Conservation (phyloP, 2,329 filamentous ascomycete species). For the Coleophoma cylindrospora region DNA sequence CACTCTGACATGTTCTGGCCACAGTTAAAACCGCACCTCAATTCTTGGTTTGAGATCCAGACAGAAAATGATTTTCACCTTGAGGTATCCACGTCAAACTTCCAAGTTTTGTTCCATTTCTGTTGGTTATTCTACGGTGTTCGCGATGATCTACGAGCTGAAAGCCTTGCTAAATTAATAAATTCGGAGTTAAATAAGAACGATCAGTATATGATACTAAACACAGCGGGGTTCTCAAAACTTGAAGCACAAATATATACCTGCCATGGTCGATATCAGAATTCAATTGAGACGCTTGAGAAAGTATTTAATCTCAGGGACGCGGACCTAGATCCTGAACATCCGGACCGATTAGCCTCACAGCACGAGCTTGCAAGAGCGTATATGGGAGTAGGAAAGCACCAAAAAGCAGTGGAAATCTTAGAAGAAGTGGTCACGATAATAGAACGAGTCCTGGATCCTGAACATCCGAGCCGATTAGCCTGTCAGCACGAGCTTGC, state of each 20-base stretch:
- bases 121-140: background rate
- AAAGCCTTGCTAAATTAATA: background rate
- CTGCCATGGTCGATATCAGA: background rate
- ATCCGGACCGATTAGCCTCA: background rate
- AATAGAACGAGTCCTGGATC: background rate
- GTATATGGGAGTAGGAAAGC: background rate
- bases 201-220: background rate
- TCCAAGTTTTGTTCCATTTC: background rate
- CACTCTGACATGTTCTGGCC: background rate
- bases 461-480: background rate
- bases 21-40: background rate
- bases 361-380: background rate
- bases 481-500: background rate
- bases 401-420: background rate
- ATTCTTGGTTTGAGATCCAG: background rate
- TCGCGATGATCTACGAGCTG: background rate
- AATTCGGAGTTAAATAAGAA: background rate
- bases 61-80: background rate
- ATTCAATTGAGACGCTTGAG: background rate
- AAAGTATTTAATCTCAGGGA: background rate
- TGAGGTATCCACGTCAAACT: background rate
- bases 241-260: background rate
- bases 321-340: background rate
- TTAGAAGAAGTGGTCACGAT: background rate
- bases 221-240: background rate